Percentiles rank a stretch among this genome's conserved stretches.
Conservation (phyloP, 2,329 filamentous ascomycete genomes). For the Hymenoscyphus scutula region DNA sequence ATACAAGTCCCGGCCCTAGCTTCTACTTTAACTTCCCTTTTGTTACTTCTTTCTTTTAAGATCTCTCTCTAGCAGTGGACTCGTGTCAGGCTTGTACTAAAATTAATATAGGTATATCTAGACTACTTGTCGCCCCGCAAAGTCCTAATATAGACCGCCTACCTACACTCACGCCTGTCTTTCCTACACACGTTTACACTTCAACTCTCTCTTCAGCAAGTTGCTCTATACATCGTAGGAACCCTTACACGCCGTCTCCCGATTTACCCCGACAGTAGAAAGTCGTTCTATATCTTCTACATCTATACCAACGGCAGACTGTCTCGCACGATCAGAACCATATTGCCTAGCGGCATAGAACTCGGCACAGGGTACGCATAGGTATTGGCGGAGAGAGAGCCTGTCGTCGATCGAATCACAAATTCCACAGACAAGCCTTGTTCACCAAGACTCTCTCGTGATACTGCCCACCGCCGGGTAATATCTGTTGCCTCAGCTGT, state of each 20-base stretch:
- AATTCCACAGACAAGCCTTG: not conserved
- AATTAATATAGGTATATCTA: too few relatives aligned
- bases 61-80: too few relatives aligned
- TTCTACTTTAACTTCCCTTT: too few relatives aligned
- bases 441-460: not conserved
- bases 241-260: not conserved
- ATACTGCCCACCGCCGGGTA: not conserved
- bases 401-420: not conserved
- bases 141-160: conserved; percentile 32
- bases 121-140: too few relatives aligned
- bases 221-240: not conserved
- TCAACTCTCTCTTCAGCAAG: not conserved
- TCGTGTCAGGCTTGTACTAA: too few relatives aligned
- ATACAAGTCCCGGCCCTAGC: too few relatives aligned
- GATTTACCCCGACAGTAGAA: not conserved
- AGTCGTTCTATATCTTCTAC: too few relatives aligned
- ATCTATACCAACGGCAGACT: too few relatives aligned
- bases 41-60: too few relatives aligned
- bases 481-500: not conserved
- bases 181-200: not conserved
- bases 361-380: not conserved
- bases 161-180: not conserved
- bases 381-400: not conserved
- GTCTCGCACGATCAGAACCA: too few relatives aligned
- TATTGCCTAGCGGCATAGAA: not conserved